Percentiles rank a stretch among this genome's conserved stretches.
phyloP scores from a whole-genome alignment of 331 rosid species.

The Dryas integrifolia region DNA sequence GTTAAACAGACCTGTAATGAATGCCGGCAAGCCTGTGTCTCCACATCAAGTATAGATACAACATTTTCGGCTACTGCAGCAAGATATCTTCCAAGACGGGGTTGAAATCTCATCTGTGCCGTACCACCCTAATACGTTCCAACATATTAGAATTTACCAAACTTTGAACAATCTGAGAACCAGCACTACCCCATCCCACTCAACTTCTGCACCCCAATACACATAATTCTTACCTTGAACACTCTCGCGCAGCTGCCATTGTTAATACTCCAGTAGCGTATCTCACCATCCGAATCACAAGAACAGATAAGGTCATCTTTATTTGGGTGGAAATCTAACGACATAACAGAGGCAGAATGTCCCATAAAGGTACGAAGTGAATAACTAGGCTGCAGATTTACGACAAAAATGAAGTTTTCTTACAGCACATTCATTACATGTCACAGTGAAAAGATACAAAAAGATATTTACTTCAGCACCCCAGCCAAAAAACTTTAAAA shows the following conservation, averaged over 20 bases:
- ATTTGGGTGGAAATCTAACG: slow-evolving; percentile 94
- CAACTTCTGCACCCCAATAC: slow-evolving; percentile 8
- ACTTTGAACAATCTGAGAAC: slow-evolving; percentile 11
- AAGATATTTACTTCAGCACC: slow-evolving; percentile 1
- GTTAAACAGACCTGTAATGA: slow-evolving; percentile 64
- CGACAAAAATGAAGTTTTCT: not conserved
- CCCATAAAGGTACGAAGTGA: slow-evolving; percentile 87
- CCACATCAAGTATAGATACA: slow-evolving; percentile 87
- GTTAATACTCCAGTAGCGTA: slow-evolving; percentile 90
- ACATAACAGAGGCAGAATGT: slow-evolving; percentile 74
- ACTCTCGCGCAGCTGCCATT: slow-evolving; percentile 70
- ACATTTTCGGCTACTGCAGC: slow-evolving; percentile 90
- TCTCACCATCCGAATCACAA: slow-evolving; percentile 90
- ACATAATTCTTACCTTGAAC: slow-evolving; percentile 58
- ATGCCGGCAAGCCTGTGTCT: slow-evolving; percentile 68
- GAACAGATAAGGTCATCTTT: slow-evolving; percentile 91
- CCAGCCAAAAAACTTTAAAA: not conserved
- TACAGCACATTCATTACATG: slow-evolving; percentile 11
- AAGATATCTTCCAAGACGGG: slow-evolving; percentile 77
- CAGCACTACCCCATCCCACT: not conserved
- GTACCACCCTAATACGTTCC: slow-evolving; percentile 69
- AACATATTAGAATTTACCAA: slow-evolving; percentile 6
- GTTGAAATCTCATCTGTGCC: slow-evolving; percentile 86
- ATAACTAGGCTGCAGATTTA: slow-evolving; percentile 70
- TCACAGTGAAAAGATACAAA: not conserved